phyloP scores from a whole-genome alignment of 2,329 filamentous ascomycete species.

The Apiospora rasikravindrae region DNA sequence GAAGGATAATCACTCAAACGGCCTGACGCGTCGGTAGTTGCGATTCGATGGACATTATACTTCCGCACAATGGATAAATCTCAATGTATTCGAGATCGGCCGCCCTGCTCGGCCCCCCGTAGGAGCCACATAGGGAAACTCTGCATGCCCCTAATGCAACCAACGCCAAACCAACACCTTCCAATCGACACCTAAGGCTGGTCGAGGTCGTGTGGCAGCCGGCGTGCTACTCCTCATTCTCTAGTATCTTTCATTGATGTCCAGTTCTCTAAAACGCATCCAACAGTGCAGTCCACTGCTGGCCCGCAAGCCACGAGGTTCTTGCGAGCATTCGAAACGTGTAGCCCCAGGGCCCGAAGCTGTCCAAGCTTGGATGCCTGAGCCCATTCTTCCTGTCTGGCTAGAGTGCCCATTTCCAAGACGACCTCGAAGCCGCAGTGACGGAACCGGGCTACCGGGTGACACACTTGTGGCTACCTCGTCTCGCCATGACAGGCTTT shows the following conservation, averaged over 20 bases:
- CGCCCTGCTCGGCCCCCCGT: neutral
- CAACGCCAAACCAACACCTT: neutral
- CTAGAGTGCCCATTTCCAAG: neutral
- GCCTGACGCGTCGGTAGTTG: neutral
- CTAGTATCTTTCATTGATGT: neutral
- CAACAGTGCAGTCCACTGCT: neutral
- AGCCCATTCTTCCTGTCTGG: neutral
- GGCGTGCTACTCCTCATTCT: neutral
- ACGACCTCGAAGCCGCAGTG: neutral
- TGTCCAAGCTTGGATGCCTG: neutral
- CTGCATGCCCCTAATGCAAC: neutral
- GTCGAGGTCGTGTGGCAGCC: neutral
- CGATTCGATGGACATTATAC: neutral
- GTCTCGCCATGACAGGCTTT: neutral
- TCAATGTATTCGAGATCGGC: neutral
- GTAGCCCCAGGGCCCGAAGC: neutral
- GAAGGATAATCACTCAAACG: neutral
- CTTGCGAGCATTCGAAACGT: neutral
- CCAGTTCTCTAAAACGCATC: neutral
- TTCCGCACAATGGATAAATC: neutral
- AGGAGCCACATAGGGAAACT: neutral
- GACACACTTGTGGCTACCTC: neutral
- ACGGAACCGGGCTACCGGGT: neutral
- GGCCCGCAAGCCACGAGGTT: conserved; percentile 5
- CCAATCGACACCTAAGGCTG: neutral